Evolutionary conservation across 768 basidiomycete species (phyloP), one percentile per base, ranked within the genome.

Genomic region (Coprinopsis cinerea): DNA sequence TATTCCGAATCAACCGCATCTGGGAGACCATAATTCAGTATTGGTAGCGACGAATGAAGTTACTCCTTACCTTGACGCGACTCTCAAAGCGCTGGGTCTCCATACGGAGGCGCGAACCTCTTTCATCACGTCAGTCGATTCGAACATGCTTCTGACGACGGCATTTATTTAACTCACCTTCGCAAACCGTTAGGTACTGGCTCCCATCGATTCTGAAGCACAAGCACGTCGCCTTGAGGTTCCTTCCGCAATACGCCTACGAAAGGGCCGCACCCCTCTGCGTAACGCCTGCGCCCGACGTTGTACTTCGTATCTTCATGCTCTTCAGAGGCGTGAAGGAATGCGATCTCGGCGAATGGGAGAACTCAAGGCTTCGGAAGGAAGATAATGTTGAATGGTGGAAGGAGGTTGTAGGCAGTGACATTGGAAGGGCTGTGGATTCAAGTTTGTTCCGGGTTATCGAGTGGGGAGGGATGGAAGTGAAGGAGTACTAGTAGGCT

Each of bases 391-490:
- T 61, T 2, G 49, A 52, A 10, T 50, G 44, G 1, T 75, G 72
- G 70, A 44, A 52, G 23, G 49, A 52, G 2, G 57, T 70, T 1
- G 72, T 74, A 4, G 73, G 70, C 1, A 60, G 69, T 1, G 60
- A 70, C 28, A 41, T 46, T 4, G 59, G 49, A 11, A 51, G 56
- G 15, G 61, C 59, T 22, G 46, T 48, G 23, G 63, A 73, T 43
- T 47, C 43, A 6, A 44, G 51, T 2, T 47, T 71, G 48, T 73
- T 71, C 50, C 48, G 73, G 9, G 72, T 72, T 0, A 34, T 77
- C 39, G 75, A 77, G 48, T 77, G 73, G 75, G 74, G 72, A 20
- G 73, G 70, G 1, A 74, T 74, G 71, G 70, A 75, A 55, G 59
- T 74, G 30, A 34, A 34, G n/a, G 30, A n/a, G 9, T 34, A n/a